These are phyloP conservation scores for Gossypium davidsonii DNA, from an alignment of 441 rosid species.

Conservation along the genomic window DNA sequence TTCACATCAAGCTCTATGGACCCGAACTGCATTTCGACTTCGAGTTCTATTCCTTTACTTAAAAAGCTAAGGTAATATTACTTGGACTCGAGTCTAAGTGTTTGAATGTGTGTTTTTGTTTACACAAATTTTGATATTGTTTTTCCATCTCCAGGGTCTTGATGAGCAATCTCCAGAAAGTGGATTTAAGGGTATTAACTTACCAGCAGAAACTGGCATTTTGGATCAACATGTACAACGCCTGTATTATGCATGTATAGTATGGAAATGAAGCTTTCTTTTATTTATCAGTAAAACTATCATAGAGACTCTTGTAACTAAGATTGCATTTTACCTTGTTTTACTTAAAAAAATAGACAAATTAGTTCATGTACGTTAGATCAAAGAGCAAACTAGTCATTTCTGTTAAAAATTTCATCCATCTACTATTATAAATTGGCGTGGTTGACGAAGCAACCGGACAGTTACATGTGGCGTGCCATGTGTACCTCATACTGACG, in stretches of 20 bases:
- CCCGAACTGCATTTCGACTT: slow-evolving; percentile 54
- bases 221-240: slow-evolving; percentile 98
- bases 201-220: slow-evolving; percentile 80
- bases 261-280: neutral
- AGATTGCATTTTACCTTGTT: no score
- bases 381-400: no score
- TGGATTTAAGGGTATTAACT: slow-evolving; percentile 54
- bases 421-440: no score
- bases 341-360: no score
- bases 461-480: no score
- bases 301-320: no score
- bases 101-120: no score
- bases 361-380: no score
- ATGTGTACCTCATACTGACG: no score
- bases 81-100: neutral
- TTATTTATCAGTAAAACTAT: neutral
- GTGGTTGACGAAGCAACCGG: no score
- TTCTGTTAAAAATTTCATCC: no score
- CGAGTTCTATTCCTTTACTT: slow-evolving; percentile 62
- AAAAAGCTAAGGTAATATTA: slow-evolving; percentile 55
- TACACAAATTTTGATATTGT: neutral
- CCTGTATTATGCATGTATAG: slow-evolving; percentile 80
- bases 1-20: slow-evolving; percentile 73
- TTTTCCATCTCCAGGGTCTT: slow-evolving; percentile 43
- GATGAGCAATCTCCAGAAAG: slow-evolving; percentile 62